These are phyloP conservation scores for Fusarium sororula DNA, from an alignment of 2,329 filamentous ascomycete genomes.

Conservation along the genomic window DNA sequence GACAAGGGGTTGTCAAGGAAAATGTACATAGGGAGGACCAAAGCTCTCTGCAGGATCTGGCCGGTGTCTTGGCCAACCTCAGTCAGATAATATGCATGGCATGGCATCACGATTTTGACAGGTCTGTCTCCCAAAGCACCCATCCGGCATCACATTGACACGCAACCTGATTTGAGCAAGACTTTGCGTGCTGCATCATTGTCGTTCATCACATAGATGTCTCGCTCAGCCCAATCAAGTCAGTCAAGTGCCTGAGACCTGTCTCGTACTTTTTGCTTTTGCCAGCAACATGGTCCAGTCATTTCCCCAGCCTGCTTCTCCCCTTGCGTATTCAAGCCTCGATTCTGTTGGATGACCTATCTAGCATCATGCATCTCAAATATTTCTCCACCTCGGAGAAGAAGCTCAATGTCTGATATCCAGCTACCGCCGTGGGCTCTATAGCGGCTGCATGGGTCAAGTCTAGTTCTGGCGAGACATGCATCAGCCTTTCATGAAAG, in stretches of 20 bases:
- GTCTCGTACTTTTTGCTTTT: slow-evolving; percentile 24
- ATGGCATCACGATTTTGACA: not conserved
- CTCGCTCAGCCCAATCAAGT: slow-evolving; percentile 22
- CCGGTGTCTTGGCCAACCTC: not conserved
- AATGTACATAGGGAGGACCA: slow-evolving; percentile 8
- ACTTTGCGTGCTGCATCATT: not conserved
- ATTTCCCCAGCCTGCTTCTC: not conserved
- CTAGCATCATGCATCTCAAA: not conserved
- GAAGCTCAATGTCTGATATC: not conserved
- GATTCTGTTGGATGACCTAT: not conserved
- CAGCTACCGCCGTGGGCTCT: slow-evolving; percentile 5
- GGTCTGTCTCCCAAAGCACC: not conserved
- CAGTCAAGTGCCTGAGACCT: slow-evolving; percentile 27
- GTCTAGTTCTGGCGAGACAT: slow-evolving; percentile 34
- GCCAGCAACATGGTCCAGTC: not conserved
- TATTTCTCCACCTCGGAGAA: slow-evolving; percentile 20
- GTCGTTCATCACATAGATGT: not conserved
- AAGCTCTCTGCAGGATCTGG: slow-evolving; percentile 10
- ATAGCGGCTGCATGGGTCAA: slow-evolving; percentile 14
- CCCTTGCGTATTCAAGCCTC: slow-evolving; percentile 25
- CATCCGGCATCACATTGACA: not conserved
- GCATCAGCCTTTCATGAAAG: slow-evolving; percentile 15
- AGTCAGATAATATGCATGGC: not conserved
- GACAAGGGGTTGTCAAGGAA: not conserved
- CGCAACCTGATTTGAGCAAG: not conserved